Conservation (phyloP, 2,329 filamentous ascomycete genomes). For the Microcera coccophila region DNA sequence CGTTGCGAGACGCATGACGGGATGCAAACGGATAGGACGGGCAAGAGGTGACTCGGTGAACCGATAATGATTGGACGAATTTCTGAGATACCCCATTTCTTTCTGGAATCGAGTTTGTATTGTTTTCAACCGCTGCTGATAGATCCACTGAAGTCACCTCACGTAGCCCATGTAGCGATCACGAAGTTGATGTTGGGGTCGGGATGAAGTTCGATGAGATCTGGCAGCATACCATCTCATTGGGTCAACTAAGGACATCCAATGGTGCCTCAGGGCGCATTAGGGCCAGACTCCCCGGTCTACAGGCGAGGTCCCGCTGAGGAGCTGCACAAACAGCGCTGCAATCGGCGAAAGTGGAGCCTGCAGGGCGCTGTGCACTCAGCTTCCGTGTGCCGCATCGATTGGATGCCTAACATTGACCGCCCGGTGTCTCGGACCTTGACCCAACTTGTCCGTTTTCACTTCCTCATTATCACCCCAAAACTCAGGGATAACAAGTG, state of each 20-base stretch:
- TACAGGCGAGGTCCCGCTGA: slow-evolving; percentile 2
- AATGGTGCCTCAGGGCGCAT: no score
- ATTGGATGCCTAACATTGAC: slow-evolving; percentile 7
- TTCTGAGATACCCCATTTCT: no score
- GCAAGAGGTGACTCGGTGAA: not conserved
- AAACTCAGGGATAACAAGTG: not conserved
- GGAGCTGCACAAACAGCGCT: slow-evolving; percentile 2
- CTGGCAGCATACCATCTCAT: no score
- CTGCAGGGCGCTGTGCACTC: no score
- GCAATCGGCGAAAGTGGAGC: slow-evolving; percentile 4
- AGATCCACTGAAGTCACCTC: no score
- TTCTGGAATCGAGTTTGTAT: no score
- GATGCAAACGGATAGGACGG: slow-evolving; percentile 17
- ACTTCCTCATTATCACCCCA: not conserved
- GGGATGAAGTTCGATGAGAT: no score
- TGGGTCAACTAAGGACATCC: no score
- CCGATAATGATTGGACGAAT: no score
- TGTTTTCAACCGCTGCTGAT: no score
- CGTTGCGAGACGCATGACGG: slow-evolving; percentile 24
- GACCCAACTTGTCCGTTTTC: slow-evolving; percentile 15
- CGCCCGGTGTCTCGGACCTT: slow-evolving; percentile 24
- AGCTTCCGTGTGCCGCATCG: not conserved
- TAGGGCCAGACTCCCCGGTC: not conserved
- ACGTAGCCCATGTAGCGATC: no score
- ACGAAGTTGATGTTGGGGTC: no score